A percentile compares a stretch with the other conserved stretches of the same genome.
phyloP scores from a whole-genome alignment of 352 stramenopile genomes.

The Detonula confervacea region DNA sequence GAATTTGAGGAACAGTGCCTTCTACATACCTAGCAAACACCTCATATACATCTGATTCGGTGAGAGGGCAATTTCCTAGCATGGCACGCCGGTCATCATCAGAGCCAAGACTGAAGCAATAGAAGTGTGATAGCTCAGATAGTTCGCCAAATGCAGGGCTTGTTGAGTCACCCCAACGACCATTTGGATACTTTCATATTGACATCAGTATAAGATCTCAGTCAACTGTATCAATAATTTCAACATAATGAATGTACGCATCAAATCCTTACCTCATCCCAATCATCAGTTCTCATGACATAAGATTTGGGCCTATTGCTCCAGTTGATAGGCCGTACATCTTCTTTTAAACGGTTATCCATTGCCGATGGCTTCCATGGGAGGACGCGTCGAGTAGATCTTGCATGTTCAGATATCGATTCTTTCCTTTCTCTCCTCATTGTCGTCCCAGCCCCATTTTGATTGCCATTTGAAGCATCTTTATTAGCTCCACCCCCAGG shows the following conservation, averaged over 20 bases:
- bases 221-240: too few species aligned
- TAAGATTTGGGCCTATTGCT: conserved; percentile 98
- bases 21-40: conserved; percentile 97
- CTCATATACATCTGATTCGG: conserved; percentile 91
- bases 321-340: conserved; percentile 98
- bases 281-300: conserved; percentile 95
- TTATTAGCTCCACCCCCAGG: neutral
- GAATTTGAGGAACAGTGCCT: conserved; percentile 93
- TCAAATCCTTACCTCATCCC: conserved; percentile 89
- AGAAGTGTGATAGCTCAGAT: conserved; percentile 93
- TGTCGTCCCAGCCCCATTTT: conserved; percentile 17
- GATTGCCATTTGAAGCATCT: conserved; percentile 34
- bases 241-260: too few species aligned
- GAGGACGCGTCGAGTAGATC: conserved; percentile 26
- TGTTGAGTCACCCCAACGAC: conserved; percentile 95
- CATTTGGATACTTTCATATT: conserved; percentile 89
- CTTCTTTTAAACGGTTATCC: conserved; percentile 89
- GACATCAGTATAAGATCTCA: neutral
- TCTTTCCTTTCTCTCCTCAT: conserved; percentile 43
- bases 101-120: conserved; percentile 85
- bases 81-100: conserved; percentile 91
- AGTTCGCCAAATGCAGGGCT: conserved; percentile 95
- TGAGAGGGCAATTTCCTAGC: conserved; percentile 91
- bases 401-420: conserved; percentile 37
- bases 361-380: conserved; percentile 87